Conservation (phyloP, 257 asterid genomes). For the Nyctanthes arbortristis region DNA sequence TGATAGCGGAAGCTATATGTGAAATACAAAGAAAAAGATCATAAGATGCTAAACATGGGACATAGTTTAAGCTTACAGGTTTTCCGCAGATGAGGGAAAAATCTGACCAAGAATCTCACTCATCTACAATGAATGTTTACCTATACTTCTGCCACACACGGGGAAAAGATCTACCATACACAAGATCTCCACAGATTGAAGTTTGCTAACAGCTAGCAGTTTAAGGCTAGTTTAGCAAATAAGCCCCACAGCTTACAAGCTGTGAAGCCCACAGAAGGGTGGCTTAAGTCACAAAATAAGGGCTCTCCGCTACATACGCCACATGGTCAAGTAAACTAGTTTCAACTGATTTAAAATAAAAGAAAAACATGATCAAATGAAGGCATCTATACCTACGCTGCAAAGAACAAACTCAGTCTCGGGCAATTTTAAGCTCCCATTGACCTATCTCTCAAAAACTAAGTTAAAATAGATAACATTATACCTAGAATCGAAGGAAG, state of each 20-base stretch:
- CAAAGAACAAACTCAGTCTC: not conserved
- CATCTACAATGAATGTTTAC: not conserved
- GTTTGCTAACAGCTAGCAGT: not conserved
- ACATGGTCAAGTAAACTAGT: not conserved
- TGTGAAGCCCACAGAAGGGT: no score
- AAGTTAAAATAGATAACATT: not conserved
- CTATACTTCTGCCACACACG: not conserved
- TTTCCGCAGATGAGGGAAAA: not conserved
- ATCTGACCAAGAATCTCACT: conserved; percentile 4
- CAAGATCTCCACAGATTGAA: not conserved
- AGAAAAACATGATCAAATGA: conserved; percentile 10
- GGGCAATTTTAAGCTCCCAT: not conserved
- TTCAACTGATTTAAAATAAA: not conserved
- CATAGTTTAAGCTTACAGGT: not conserved
- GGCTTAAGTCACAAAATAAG: no score
- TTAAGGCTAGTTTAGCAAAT: no score
- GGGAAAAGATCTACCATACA: not conserved
- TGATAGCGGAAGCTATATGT: conserved; percentile 35
- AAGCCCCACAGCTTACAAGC: no score
- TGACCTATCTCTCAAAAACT: not conserved
- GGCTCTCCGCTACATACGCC: no score
- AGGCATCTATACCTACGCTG: not conserved
- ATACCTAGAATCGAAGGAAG: conserved; percentile 51
- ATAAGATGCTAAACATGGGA: not conserved
- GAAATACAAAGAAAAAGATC: conserved; percentile 10